Conservation (phyloP, 345 rosid genomes). For the Syzygium grande region DNA sequence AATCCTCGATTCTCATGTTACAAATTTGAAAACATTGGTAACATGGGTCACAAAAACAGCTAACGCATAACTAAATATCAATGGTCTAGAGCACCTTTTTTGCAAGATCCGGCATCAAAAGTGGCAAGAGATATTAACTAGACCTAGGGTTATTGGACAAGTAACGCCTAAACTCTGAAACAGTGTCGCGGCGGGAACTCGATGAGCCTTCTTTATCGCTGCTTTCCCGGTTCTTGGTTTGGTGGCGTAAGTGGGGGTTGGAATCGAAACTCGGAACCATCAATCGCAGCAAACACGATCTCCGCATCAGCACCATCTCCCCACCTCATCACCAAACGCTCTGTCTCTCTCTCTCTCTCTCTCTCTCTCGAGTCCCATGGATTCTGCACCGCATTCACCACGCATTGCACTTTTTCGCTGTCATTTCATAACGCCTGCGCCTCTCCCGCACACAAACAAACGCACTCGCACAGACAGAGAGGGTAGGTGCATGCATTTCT, state of each 20-base stretch:
- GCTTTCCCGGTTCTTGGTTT: background rate
- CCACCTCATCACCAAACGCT: background rate
- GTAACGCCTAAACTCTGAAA: background rate
- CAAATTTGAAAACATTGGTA: background rate
- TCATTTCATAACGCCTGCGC: background rate
- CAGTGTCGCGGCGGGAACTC: background rate
- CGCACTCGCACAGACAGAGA: background rate
- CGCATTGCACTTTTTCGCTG: background rate
- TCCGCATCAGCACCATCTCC: background rate
- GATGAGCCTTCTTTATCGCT: background rate
- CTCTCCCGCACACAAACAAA: background rate
- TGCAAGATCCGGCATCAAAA: background rate
- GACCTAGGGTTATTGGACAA: background rate
- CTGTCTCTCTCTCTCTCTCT: background rate
- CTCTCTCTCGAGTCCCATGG: background rate
- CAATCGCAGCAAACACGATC: background rate
- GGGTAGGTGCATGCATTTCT: background rate
- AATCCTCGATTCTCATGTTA: background rate
- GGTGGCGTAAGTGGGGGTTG: background rate
- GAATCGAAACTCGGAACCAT: background rate
- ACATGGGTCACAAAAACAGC: background rate
- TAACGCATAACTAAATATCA: background rate
- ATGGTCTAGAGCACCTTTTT: background rate
- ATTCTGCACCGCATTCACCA: background rate
- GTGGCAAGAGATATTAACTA: background rate